These are phyloP conservation scores for Waitea zeae DNA, from an alignment of 1,284 basidiomycete species.

Conservation along the genomic window DNA sequence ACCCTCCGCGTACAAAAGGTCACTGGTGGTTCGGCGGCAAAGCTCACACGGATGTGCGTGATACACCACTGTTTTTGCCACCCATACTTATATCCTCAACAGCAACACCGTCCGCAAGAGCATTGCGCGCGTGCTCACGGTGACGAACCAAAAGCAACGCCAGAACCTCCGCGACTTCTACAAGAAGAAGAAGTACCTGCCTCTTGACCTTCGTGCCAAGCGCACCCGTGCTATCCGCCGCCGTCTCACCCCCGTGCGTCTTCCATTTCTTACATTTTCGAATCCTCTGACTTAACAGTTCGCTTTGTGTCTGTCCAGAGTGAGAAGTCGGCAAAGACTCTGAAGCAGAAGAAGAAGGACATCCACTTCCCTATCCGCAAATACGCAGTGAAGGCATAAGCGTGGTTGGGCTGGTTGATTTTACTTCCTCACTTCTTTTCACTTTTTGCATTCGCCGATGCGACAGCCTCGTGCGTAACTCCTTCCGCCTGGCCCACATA, in stretches of 20 bases:
- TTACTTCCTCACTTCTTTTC: too few relatives aligned
- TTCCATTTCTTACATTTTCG: neutral
- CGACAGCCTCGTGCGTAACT: constrained; percentile 16
- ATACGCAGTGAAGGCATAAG: constrained; percentile 74
- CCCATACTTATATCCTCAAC: constrained; percentile 6
- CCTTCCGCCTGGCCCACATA: constrained; percentile 9
- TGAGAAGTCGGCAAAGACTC: constrained; percentile 71
- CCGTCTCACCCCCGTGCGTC: constrained; percentile 73
- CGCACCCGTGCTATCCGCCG: constrained; percentile 98
- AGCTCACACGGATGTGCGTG: constrained; percentile 93
- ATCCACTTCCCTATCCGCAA: constrained; percentile 81
- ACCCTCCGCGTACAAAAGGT: constrained; percentile 95
- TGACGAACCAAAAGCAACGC: constrained; percentile 97
- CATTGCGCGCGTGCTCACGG: constrained; percentile 95
- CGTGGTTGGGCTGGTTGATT: constrained; percentile 13
- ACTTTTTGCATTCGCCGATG: constrained; percentile 19
- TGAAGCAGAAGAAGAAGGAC: constrained; percentile 86
- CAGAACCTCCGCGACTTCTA: constrained; percentile 96
- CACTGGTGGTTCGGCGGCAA: constrained; percentile 88
- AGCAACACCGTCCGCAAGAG: constrained; percentile 98
- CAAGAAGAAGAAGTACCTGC: constrained; percentile 94
- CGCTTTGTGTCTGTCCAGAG: constrained; percentile 26
- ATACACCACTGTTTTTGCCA: neutral
- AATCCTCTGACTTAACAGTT: constrained; percentile 2
- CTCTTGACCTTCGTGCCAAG: constrained; percentile 96